Evolutionary conservation across 2,329 filamentous ascomycete species (phyloP).

Genomic region (Diaporthe ilicicola): DNA sequence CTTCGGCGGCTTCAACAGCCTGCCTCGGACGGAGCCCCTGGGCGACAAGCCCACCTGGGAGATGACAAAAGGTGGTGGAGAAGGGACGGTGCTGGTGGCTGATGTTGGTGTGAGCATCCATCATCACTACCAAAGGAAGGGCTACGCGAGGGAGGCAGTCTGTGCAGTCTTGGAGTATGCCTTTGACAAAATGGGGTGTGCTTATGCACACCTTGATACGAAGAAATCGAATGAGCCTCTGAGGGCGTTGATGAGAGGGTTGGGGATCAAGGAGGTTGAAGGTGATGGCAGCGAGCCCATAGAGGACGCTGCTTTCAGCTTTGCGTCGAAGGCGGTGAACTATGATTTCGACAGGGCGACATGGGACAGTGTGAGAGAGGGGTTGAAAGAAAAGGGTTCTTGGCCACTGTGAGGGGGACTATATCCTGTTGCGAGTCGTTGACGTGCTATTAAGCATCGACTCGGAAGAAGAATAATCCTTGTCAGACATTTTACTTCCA

Average conservation of each 20-base stretch:
- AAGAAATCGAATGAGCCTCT: conserved; percentile 31
- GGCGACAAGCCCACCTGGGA: not conserved
- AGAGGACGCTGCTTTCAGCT: conserved; percentile 8
- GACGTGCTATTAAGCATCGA: too few species aligned
- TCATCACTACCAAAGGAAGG: conserved; percentile 35
- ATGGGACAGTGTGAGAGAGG: conserved; percentile 34
- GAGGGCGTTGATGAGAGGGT: conserved; percentile 29
- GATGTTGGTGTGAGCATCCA: conserved; percentile 38
- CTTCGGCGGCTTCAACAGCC: conserved; percentile 35
- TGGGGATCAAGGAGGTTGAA: conserved; percentile 28
- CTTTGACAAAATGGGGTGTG: conserved; percentile 33
- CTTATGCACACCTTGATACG: conserved; percentile 37
- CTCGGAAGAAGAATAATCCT: not conserved
- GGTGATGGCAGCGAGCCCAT: conserved; percentile 14
- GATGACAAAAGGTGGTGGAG: not conserved
- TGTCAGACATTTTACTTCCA: too few species aligned
- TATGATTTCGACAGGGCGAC: conserved; percentile 23
- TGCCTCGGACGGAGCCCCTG: conserved; percentile 27
- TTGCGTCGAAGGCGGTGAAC: conserved; percentile 25
- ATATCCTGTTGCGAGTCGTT: accelerated
- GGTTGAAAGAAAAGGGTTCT: conserved; percentile 24
- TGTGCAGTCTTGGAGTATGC: conserved; percentile 37
- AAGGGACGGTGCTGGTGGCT: not conserved
- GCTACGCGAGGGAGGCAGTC: conserved; percentile 37
- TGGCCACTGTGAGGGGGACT: conserved; percentile 30